phyloP scores from a whole-genome alignment of 2,329 filamentous ascomycete genomes.

The Venturia effusa region DNA sequence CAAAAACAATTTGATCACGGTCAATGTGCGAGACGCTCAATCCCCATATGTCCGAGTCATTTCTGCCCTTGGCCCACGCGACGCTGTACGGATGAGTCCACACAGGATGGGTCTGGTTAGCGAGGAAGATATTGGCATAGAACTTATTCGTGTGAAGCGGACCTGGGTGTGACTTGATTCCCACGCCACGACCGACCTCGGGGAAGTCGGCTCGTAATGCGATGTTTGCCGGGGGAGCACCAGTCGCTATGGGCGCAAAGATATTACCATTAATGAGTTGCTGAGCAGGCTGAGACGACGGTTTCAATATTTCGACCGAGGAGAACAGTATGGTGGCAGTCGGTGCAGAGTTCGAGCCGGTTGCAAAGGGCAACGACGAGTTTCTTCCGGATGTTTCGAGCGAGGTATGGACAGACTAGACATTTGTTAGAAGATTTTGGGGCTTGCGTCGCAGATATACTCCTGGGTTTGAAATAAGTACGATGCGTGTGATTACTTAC shows the following conservation, averaged over 20 bases:
- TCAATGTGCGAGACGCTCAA: slow-evolving; percentile 68
- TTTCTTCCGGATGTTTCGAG: slow-evolving; percentile 1
- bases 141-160: slow-evolving; percentile 63
- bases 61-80: slow-evolving; percentile 30
- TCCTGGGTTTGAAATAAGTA: neutral
- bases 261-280: neutral
- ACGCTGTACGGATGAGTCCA: slow-evolving; percentile 57
- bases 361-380: slow-evolving; percentile 2
- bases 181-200: neutral
- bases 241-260: slow-evolving; percentile 10
- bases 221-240: slow-evolving; percentile 3
- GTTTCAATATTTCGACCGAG: slow-evolving; percentile 1
- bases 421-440: neutral
- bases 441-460: neutral
- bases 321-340: neutral
- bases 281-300: neutral
- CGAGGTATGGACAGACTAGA: slow-evolving; percentile 5
- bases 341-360: neutral
- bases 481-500: slow-evolving; percentile 4
- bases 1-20: slow-evolving; percentile 54
- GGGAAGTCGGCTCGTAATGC: neutral
- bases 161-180: neutral
- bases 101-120: slow-evolving; percentile 54
- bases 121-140: slow-evolving; percentile 65
- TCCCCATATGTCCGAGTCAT: slow-evolving; percentile 47